phyloP scores from a whole-genome alignment of 345 rosid genomes.

The Eucalyptus cloeziana region DNA sequence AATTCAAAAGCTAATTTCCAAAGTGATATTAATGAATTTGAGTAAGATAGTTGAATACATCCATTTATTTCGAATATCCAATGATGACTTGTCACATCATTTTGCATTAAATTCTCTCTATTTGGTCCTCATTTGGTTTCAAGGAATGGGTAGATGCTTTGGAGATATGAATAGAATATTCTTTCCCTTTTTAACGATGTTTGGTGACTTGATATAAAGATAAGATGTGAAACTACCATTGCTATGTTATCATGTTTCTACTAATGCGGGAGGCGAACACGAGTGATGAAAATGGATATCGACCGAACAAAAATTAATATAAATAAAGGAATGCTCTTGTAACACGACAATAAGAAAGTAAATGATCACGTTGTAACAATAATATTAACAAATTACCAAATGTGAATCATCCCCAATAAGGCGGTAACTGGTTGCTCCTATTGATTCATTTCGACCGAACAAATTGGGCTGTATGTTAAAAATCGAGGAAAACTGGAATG shows the following conservation, averaged over 20 bases:
- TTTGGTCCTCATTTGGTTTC: not conserved
- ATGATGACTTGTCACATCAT: not conserved
- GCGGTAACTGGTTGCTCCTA: not conserved
- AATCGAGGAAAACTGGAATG: not conserved
- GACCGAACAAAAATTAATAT: not conserved
- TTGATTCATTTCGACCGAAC: not conserved
- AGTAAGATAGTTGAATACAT: not conserved
- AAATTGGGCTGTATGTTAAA: accelerated
- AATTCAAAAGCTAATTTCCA: not conserved
- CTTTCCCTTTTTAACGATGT: not conserved
- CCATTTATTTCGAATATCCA: not conserved
- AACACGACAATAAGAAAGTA: not conserved
- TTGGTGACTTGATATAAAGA: not conserved
- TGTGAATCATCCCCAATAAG: not conserved
- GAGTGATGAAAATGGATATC: accelerated
- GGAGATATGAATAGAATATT: not conserved
- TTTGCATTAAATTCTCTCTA: not conserved
- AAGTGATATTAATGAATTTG: not conserved
- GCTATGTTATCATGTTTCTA: not conserved
- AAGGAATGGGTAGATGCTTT: not conserved
- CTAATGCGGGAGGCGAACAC: accelerated
- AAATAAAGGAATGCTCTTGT: accelerated
- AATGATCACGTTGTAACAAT: accelerated
- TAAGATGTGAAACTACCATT: not conserved
- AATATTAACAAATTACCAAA: not conserved